phyloP scores from a whole-genome alignment of 2,329 filamentous ascomycete genomes.

The Seiridium cupressi region DNA sequence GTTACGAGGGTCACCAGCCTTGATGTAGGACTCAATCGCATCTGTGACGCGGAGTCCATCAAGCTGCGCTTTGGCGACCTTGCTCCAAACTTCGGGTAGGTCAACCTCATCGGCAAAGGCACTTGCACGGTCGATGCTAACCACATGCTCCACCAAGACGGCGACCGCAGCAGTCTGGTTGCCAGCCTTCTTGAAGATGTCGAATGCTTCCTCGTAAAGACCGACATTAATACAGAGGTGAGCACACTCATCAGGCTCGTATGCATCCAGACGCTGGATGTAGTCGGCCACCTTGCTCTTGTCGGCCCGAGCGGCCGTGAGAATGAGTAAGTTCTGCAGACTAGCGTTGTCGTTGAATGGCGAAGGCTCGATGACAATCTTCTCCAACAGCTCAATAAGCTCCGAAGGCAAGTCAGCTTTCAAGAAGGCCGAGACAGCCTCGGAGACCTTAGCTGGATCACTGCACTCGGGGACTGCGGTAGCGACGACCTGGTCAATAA shows the following conservation, averaged over 20 bases:
- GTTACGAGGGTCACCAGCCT: conserved; percentile 88
- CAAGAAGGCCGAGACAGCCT: conserved; percentile 92
- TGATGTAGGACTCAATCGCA: conserved; percentile 95
- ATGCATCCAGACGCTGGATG: conserved; percentile 86
- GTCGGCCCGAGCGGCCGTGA: conserved; percentile 95
- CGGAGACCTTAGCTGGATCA: conserved; percentile 90
- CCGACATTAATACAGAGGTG: conserved; percentile 92
- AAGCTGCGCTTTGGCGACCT: conserved; percentile 95
- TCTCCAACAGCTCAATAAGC: conserved; percentile 95
- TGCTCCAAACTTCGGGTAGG: conserved; percentile 94
- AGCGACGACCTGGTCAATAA: conserved; percentile 94
- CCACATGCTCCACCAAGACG: conserved; percentile 92
- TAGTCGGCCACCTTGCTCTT: conserved; percentile 95
- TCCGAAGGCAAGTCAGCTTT: conserved; percentile 87
- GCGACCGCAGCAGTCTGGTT: conserved; percentile 85
- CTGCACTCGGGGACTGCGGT: conserved; percentile 91
- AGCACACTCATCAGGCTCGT: conserved; percentile 90
- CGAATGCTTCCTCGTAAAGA: conserved; percentile 93
- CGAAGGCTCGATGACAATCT: conserved; percentile 99
- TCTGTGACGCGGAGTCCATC: conserved; percentile 92
- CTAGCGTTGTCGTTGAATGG: conserved; percentile 97
- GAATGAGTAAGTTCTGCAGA: conserved; percentile 92
- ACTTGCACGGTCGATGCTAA: conserved; percentile 96
- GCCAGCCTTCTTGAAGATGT: conserved; percentile 97
- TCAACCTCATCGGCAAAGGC: conserved; percentile 95